Conservation (phyloP, 1,284 basidiomycete species). For the Ganoderma lingzhi region DNA sequence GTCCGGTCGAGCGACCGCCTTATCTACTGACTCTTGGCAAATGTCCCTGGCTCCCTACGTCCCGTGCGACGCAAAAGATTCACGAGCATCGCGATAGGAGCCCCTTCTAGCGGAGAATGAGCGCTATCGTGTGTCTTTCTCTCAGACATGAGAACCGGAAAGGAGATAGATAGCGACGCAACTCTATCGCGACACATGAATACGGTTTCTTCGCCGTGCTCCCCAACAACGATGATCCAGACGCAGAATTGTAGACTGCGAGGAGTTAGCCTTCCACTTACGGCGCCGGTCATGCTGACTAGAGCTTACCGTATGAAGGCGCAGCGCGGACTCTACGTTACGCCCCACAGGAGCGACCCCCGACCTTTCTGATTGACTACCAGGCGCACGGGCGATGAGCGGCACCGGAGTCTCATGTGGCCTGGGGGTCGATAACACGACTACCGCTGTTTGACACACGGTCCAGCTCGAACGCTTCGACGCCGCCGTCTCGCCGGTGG, state of each 20-base stretch:
- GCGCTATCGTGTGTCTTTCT: not conserved
- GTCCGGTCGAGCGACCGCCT: conserved; percentile 11
- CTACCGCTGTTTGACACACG: not conserved
- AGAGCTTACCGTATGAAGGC: not conserved
- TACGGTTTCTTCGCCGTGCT: too few species aligned
- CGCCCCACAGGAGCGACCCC: not conserved
- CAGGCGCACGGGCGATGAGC: not conserved
- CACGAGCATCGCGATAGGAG: conserved; percentile 5
- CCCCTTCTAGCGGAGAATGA: not conserved
- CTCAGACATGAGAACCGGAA: not conserved
- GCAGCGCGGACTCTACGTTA: not conserved
- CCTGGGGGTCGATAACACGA: not conserved
- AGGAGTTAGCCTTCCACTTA: not conserved
- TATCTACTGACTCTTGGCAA: conserved; percentile 11
- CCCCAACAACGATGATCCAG: too few species aligned
- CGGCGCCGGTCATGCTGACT: not conserved
- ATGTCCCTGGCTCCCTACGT: not conserved
- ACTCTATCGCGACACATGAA: not conserved
- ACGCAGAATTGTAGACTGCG: not conserved
- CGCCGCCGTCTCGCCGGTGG: not conserved
- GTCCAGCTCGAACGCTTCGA: not conserved
- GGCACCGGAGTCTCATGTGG: not conserved
- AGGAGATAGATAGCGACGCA: not conserved
- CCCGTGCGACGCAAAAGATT: conserved; percentile 10
- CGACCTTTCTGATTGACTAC: not conserved